Evolutionary conservation across 495 filamentous ascomycete genomes (phyloP).

Genomic region (Elaphomyces granulatus): DNA sequence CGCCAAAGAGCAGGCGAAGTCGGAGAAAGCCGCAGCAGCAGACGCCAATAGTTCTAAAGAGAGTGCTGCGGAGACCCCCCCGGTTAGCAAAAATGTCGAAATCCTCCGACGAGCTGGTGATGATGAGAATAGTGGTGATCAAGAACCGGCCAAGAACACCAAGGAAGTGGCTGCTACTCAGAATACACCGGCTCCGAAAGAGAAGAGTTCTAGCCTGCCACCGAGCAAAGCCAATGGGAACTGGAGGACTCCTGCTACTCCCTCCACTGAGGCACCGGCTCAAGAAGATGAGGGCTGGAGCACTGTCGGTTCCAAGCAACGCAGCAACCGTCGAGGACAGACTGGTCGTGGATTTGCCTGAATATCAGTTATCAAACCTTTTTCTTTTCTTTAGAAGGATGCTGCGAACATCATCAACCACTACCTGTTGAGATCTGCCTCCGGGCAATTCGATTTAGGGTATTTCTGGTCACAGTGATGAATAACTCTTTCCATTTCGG

Average conservation of each 20-base stretch:
- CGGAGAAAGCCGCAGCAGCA: constrained; percentile 34
- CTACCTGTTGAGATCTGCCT: no score
- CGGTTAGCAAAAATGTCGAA: constrained; percentile 35
- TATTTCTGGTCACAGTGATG: background rate
- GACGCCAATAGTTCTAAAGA: constrained; percentile 34
- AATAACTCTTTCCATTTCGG: background rate
- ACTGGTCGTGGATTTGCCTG: constrained; percentile 35
- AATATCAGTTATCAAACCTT: constrained; percentile 17
- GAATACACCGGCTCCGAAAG: constrained; percentile 23
- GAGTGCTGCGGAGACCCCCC: constrained; percentile 25
- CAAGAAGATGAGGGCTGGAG: constrained; percentile 66
- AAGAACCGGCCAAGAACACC: constrained; percentile 19
- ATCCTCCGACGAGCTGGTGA: constrained; percentile 38
- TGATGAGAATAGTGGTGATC: constrained; percentile 30
- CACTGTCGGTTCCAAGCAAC: constrained; percentile 45
- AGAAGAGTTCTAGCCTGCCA: constrained; percentile 13
- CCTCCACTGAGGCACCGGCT: constrained; percentile 23
- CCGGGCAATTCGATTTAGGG: no score
- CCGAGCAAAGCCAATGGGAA: constrained; percentile 26
- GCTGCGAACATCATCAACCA: no score
- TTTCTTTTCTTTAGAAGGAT: constrained; percentile 9
- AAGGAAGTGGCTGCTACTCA: constrained; percentile 17
- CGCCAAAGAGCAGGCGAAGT: constrained; percentile 39
- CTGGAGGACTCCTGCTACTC: constrained; percentile 19
- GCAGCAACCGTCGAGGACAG: constrained; percentile 38